A percentile compares a stretch with the other conserved stretches of the same genome.
These are phyloP conservation scores for Populus nigra DNA, from an alignment of 345 rosid species.

Conservation along the genomic window DNA sequence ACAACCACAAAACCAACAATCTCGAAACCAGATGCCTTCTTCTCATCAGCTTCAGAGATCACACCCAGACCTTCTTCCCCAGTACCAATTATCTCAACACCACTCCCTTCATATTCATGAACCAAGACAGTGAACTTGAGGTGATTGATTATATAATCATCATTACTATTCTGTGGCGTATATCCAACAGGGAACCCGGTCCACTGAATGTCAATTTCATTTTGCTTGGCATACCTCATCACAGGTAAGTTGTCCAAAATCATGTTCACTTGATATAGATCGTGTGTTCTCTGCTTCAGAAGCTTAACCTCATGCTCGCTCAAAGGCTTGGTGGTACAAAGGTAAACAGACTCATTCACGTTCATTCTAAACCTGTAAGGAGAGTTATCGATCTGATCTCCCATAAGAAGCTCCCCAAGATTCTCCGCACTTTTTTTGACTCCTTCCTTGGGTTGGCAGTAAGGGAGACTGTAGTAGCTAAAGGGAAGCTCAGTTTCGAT, in stretches of 20 bases:
- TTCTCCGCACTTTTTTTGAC: conserved; percentile 77
- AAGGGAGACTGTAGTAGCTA: conserved; percentile 76
- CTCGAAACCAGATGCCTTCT: conserved; percentile 67
- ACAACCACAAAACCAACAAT: conserved; percentile 82
- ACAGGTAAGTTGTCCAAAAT: conserved; percentile 82
- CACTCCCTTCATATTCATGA: conserved; percentile 71
- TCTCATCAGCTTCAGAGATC: conserved; percentile 68
- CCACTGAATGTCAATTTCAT: conserved; percentile 75
- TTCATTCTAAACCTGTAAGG: conserved; percentile 74
- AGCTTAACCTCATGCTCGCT: conserved; percentile 78
- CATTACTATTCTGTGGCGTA: conserved; percentile 59
- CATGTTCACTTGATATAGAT: conserved; percentile 87
- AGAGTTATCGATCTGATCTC: conserved; percentile 88
- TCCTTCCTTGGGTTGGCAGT: conserved; percentile 55
- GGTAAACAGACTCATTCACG: conserved; percentile 61
- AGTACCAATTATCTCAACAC: conserved; percentile 74
- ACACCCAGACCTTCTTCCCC: conserved; percentile 86
- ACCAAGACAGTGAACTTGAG: conserved; percentile 71
- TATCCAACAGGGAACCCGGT: conserved; percentile 82
- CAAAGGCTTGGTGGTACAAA: conserved; percentile 57
- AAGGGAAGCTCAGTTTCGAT: conserved; percentile 85
- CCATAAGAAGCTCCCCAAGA: conserved; percentile 90
- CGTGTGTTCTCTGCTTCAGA: conserved; percentile 75
- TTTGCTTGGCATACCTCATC: conserved; percentile 66
- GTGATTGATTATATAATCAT: conserved; percentile 78